Base-by-base conservation (phyloP, 1,284 basidiomycete species). In the Trametes sp. region DNA sequence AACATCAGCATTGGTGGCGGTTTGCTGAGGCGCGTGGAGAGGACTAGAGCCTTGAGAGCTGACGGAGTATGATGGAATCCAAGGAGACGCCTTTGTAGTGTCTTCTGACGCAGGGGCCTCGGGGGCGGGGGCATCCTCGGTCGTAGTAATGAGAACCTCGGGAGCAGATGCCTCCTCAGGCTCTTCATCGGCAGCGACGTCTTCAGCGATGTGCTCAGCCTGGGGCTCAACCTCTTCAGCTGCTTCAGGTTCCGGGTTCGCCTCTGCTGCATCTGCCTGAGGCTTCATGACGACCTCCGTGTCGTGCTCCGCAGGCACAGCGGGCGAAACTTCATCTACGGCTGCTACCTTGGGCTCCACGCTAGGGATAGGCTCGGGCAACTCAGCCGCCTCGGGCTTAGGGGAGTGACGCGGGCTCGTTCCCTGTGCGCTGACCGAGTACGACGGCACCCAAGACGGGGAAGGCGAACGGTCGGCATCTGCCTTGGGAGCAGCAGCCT, bases 401-500 rank as follows among this genome's bases (percentile, higher is more conserved):
- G 66, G 61, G 4, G 48, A 26, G 8, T 61, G 52, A 24, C 59
- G 50, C 13, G 66, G 63, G 21, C 63, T 67, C 19, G 61, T 54
- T 7, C 66, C 66, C 46, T 67, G 66, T 10, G 66, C 60, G 46
- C 53, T 54, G 26, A 54, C 53, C 19, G 53, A 54, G 42, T 54
- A 80, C 13, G 77, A 67, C 2, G 66, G 61, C 8, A 54, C 53
- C 53, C 77, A 80, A 13, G 77, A 67, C 0, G 66, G 57, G 13
- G 68, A 64, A 49, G 64, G 67, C 19, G 68, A 62, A 28, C 38
- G 53, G 3, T 62, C 66, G 3, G 36, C 61, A 11, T 56, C 65
- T 4, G 28, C 57, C 36, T 36, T 38, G 5, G 56, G 19, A 11
- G 28, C 59, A 14, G 61, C 16, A 51, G 50, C 26, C 28, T 64